These are phyloP conservation scores for Termitomyces sp. DNA, from an alignment of 1,284 basidiomycete species.

Conservation along the genomic window DNA sequence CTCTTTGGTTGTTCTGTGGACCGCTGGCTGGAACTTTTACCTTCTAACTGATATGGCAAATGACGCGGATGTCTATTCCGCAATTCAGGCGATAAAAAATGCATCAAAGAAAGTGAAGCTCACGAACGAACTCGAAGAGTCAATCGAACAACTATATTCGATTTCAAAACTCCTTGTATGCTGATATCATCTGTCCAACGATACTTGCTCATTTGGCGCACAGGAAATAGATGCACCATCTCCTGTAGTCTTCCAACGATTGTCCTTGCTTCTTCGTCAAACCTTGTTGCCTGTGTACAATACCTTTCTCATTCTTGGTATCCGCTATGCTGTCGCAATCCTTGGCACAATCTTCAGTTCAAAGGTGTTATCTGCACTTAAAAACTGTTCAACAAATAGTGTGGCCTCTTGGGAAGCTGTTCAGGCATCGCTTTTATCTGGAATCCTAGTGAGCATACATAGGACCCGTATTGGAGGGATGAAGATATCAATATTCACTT, in stretches of 20 bases:
- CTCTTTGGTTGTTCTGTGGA: not conserved
- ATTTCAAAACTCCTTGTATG: conserved; percentile 16
- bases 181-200: not conserved
- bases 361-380: conserved; percentile 8
- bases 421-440: conserved; percentile 16
- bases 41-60: not conserved
- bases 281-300: conserved; percentile 19
- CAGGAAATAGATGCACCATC: conserved; percentile 14
- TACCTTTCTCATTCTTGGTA: conserved; percentile 15
- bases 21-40: not conserved
- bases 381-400: not conserved
- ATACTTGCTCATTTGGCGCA: not conserved
- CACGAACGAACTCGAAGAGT: conserved; percentile 10
- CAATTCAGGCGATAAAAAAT: conserved; percentile 11
- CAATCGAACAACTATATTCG: conserved; percentile 17
- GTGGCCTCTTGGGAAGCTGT: conserved; percentile 15
- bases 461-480: not conserved
- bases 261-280: conserved; percentile 18
- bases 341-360: conserved; percentile 13
- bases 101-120: conserved; percentile 14
- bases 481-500: not conserved
- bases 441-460: conserved; percentile 18
- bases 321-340: conserved; percentile 17
- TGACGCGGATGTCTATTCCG: not conserved
- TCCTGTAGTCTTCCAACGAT: conserved; percentile 9